A percentile compares a stretch with the other conserved stretches of the same genome.
Conservation (phyloP, 1,284 basidiomycete genomes). For the Cryptococcus wingfieldii region DNA sequence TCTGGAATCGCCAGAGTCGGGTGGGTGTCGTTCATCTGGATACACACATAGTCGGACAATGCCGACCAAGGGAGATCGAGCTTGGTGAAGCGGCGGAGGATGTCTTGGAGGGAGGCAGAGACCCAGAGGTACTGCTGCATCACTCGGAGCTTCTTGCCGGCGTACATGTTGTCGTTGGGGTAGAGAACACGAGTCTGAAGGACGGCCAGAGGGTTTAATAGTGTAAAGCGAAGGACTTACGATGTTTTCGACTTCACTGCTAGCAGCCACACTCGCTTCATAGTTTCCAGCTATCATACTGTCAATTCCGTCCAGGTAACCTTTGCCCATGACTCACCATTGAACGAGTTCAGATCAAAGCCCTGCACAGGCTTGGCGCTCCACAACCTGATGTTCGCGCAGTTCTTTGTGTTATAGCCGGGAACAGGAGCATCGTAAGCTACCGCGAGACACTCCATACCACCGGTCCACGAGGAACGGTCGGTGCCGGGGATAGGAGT, state of each 20-base stretch:
- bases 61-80: conserved; percentile 47
- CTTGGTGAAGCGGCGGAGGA: conserved; percentile 57
- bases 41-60: conserved; percentile 78
- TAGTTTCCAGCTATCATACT: conserved; percentile 68
- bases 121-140: conserved; percentile 78
- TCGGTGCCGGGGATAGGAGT: conserved; percentile 62
- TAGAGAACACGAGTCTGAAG: conserved; percentile 69
- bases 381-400: conserved; percentile 52
- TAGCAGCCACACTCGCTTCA: conserved; percentile 75
- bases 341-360: conserved; percentile 88
- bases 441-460: conserved; percentile 82
- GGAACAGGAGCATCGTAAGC: conserved; percentile 90
- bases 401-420: conserved; percentile 56
- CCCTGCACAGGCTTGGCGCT: conserved; percentile 81
- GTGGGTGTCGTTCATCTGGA: conserved; percentile 79
- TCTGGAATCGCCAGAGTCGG: conserved; percentile 92
- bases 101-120: conserved; percentile 62
- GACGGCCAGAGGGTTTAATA: background rate
- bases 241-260: conserved; percentile 83
- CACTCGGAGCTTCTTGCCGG: conserved; percentile 80
- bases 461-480: conserved; percentile 73
- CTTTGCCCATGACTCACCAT: conserved; percentile 54
- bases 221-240: conserved; percentile 18
- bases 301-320: background rate
- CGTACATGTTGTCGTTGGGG: conserved; percentile 52